Conservation (phyloP, 495 filamentous ascomycete species). For the Letharia columbiana region DNA sequence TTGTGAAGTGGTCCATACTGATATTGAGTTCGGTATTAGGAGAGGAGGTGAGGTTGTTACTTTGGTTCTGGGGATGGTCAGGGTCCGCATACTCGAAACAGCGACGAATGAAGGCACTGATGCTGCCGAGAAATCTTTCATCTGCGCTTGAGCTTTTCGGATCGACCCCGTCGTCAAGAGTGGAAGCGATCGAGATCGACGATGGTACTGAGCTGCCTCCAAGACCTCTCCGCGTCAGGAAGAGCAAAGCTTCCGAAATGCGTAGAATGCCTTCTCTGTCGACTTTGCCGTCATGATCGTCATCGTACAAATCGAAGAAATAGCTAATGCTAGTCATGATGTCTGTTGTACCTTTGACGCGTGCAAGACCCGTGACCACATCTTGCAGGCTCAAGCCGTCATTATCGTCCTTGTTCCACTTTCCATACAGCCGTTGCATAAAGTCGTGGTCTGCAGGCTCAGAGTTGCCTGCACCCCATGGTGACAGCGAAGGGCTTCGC, state of each 20-base stretch:
- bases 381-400: constrained; percentile 77
- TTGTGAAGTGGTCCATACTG: constrained; percentile 56
- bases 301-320: constrained; percentile 95
- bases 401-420: constrained; percentile 73
- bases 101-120: constrained; percentile 87
- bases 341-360: constrained; percentile 83
- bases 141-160: constrained; percentile 42
- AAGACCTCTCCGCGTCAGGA: constrained; percentile 82
- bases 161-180: constrained; percentile 30
- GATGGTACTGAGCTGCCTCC: constrained; percentile 56
- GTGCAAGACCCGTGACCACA: constrained; percentile 81
- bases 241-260: constrained; percentile 89
- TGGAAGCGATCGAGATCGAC: constrained; percentile 24
- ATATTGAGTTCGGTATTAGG: constrained; percentile 29
- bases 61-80: constrained; percentile 59
- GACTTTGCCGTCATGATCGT: constrained; percentile 83
- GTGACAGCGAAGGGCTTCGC: constrained; percentile 47
- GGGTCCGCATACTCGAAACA: constrained; percentile 99
- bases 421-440: constrained; percentile 75
- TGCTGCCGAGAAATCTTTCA: constrained; percentile 80
- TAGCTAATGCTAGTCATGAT: constrained; percentile 97
- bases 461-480: constrained; percentile 62
- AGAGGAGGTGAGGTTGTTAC: constrained; percentile 19
- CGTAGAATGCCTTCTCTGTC: constrained; percentile 92
- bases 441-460: constrained; percentile 95